Evolutionary conservation across 164 flowering plant species (phyloP).

Genomic region (Macadamia integrifolia): DNA sequence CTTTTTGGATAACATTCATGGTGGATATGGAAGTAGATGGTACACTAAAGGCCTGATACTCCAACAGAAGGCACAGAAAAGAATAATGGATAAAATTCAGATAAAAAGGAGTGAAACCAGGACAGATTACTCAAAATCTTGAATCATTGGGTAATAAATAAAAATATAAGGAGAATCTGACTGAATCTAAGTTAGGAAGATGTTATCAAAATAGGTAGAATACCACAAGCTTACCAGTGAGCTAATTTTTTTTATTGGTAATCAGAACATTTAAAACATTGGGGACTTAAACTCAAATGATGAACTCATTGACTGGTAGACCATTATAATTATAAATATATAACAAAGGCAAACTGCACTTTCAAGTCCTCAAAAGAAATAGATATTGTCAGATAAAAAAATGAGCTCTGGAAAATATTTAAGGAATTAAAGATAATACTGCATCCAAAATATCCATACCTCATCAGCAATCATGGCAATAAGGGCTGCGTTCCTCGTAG

Average conservation of each 20-base stretch:
- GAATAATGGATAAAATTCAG: too few species aligned
- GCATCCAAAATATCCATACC: conserved; percentile 30
- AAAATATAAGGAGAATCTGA: too few species aligned
- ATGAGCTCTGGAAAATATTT: not conserved
- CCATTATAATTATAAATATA: not conserved
- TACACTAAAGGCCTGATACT: too few species aligned
- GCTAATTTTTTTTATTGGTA: too few species aligned
- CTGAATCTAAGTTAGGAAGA: too few species aligned
- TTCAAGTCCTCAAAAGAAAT: not conserved
- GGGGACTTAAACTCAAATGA: not conserved
- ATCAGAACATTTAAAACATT: not conserved
- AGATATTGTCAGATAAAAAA: not conserved
- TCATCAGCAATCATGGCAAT: conserved; percentile 92
- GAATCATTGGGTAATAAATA: too few species aligned
- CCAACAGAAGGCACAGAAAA: too few species aligned
- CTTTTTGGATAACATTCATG: too few species aligned
- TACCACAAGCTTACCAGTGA: not conserved
- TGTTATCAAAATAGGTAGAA: too few species aligned
- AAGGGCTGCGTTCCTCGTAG: conserved; percentile 58
- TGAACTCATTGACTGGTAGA: not conserved
- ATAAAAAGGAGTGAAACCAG: too few species aligned
- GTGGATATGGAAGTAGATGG: too few species aligned
- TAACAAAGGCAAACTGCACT: not conserved
- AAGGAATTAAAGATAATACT: not conserved
- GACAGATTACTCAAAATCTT: too few species aligned